These are phyloP conservation scores for Leersia perrieri DNA, from an alignment of 176 grass and related monocot species.

Conservation along the genomic window DNA sequence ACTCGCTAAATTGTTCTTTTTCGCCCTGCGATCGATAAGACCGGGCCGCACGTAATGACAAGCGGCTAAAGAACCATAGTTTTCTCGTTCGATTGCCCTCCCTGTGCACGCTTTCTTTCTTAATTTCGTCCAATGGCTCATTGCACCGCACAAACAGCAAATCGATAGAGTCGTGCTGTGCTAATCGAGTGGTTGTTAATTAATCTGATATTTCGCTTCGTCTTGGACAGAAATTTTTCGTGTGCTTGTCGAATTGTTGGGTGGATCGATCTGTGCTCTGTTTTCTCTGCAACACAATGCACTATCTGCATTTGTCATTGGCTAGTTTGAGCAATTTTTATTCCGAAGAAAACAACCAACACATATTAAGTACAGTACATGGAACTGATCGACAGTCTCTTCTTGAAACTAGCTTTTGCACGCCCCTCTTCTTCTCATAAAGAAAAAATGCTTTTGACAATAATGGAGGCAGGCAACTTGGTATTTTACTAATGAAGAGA, in stretches of 20 bases:
- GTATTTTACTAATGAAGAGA: conserved; percentile 1
- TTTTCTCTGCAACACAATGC: background rate
- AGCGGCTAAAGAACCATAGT: background rate
- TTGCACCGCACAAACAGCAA: background rate
- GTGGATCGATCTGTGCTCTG: background rate
- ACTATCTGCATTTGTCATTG: background rate
- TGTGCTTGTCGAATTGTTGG: background rate
- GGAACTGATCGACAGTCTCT: background rate
- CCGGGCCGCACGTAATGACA: conserved; percentile 27
- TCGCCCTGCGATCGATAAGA: background rate
- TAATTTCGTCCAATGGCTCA: background rate
- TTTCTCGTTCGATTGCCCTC: background rate
- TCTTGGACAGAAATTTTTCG: background rate
- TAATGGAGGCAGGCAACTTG: conserved; percentile 31
- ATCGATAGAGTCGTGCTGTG: background rate
- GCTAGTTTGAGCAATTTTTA: conserved; percentile 1
- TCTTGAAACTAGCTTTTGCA: background rate
- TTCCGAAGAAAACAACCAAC: background rate
- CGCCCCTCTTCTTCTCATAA: background rate
- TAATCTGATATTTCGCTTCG: background rate
- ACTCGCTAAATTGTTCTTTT: background rate
- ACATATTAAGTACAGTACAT: background rate
- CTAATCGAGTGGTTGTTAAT: background rate
- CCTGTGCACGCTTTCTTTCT: background rate
- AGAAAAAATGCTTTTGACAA: background rate